Evolutionary conservation across 2,329 filamentous ascomycete genomes (phyloP).

Genomic region (Penicillium sp.): DNA sequence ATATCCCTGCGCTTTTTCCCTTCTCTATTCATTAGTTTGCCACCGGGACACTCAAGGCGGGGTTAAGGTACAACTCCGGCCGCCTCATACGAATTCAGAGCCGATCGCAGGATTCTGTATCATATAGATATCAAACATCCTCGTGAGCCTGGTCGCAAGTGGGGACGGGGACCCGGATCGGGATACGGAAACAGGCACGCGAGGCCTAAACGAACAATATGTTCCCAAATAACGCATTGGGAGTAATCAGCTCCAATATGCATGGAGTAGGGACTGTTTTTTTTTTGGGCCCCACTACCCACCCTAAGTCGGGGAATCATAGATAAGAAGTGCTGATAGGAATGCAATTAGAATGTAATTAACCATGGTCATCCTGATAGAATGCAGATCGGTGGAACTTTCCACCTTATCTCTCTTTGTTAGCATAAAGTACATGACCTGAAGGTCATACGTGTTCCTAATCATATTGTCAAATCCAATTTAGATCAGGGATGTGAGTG

Average conservation of each 20-base stretch:
- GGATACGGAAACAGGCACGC: background rate
- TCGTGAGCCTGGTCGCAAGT: background rate
- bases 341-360: constrained; percentile 20
- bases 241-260: background rate
- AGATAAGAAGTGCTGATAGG: constrained; percentile 24
- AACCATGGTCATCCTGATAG: constrained; percentile 21
- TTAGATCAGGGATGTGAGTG: background rate
- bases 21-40: background rate
- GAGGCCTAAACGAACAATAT: background rate
- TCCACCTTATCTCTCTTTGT: constrained; percentile 10
- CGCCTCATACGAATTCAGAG: background rate
- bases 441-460: background rate
- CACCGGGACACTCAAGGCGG: background rate
- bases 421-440: background rate
- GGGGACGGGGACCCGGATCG: background rate
- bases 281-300: constrained; percentile 8
- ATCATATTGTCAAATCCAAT: constrained; percentile 1
- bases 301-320: constrained; percentile 10
- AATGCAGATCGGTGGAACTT: constrained; percentile 9
- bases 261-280: background rate
- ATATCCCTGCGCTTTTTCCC: background rate
- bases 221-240: background rate
- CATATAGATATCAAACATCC: background rate
- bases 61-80: background rate
- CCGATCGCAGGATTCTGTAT: background rate